These are phyloP conservation scores for Dillenia turbinata DNA, from an alignment of 164 flowering plant species.

Conservation along the genomic window DNA sequence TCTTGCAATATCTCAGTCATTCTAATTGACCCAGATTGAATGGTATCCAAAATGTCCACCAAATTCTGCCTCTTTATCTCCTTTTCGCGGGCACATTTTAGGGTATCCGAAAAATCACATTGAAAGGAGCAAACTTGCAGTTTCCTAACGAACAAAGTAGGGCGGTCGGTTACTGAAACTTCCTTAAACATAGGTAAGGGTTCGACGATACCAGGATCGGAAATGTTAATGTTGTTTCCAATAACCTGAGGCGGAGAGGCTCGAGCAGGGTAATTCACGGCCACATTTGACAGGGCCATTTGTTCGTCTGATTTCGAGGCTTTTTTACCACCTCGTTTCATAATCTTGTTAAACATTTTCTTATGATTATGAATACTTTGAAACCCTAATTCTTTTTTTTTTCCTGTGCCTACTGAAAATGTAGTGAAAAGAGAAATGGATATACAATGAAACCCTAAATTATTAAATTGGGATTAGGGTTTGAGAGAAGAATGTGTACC, in stretches of 20 bases:
- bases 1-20: conserved; percentile 36
- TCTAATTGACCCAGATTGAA: conserved; percentile 40
- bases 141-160: conserved; percentile 35
- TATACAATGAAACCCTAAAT: no score
- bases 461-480: conserved; percentile 4
- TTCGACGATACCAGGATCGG: conserved; percentile 25
- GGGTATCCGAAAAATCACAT: conserved; percentile 38
- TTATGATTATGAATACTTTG: not conserved
- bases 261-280: conserved; percentile 43
- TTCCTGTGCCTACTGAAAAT: not conserved
- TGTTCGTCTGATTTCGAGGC: conserved; percentile 25
- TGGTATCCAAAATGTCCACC: conserved; percentile 35
- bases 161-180: conserved; percentile 34
- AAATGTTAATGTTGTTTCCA: conserved; percentile 11
- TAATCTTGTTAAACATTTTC: conserved; percentile 46
- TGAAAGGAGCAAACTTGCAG: conserved; percentile 33
- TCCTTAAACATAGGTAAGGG: conserved; percentile 42
- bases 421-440: not conserved
- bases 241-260: conserved; percentile 11
- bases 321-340: conserved; percentile 44
- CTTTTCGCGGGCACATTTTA: conserved; percentile 36
- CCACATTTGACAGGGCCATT: conserved; percentile 30
- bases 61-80: conserved; percentile 45
- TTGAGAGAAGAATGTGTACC: not conserved
- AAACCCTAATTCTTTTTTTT: conserved; percentile 8